phyloP scores from a whole-genome alignment of 2,329 filamentous ascomycete genomes.

The Neopestalotiopsis sp. region DNA sequence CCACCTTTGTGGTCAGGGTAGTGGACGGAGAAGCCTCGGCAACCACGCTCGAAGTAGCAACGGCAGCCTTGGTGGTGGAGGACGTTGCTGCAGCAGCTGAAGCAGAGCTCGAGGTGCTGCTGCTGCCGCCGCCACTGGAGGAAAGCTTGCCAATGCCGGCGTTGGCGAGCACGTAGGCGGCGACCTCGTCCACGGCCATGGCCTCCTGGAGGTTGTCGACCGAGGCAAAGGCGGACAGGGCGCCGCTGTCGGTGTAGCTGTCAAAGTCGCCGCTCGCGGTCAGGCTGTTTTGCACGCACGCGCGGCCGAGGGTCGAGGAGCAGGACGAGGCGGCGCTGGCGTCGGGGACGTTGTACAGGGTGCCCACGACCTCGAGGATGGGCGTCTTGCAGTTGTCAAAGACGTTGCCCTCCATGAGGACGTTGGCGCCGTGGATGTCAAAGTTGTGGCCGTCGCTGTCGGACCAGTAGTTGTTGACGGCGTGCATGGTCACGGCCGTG shows the following conservation, averaged over 20 bases:
- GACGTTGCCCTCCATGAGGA: neutral
- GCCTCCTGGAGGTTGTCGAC: neutral
- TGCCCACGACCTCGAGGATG: neutral
- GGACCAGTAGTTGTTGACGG: constrained; percentile 48
- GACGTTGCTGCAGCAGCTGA: neutral
- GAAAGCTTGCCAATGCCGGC: constrained; percentile 1
- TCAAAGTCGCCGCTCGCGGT: neutral
- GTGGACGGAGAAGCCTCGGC: neutral
- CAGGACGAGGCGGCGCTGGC: neutral
- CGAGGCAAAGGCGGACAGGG: neutral
- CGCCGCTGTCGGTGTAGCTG: neutral
- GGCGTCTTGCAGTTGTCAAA: neutral
- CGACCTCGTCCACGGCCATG: neutral
- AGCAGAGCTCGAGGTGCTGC: neutral
- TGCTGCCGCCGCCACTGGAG: neutral
- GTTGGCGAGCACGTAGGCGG: neutral
- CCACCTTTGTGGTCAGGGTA: neutral
- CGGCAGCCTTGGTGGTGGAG: neutral
- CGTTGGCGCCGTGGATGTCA: constrained; percentile 2
- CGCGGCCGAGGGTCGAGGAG: neutral
- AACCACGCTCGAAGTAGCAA: neutral
- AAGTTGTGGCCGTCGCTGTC: neutral
- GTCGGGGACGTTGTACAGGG: neutral
- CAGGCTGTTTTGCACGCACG: neutral
- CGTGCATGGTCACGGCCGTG: constrained; percentile 36